phyloP scores from a whole-genome alignment of 2,329 filamentous ascomycete species.

The Coniochaeta sp. region DNA sequence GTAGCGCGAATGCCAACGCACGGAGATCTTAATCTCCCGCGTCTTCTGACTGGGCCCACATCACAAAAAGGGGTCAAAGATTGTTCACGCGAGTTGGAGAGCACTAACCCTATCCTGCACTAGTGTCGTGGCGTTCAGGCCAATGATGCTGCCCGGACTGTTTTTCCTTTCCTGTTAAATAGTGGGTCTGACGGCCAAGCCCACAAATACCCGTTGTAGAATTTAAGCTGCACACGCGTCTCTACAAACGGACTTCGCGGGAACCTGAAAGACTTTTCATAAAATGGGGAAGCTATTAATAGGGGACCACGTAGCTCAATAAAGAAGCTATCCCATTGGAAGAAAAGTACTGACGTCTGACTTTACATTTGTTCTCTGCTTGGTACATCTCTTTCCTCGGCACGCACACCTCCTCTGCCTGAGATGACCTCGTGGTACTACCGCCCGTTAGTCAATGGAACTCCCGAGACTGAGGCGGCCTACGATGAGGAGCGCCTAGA shows the following conservation, averaged over 20 bases:
- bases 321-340: background rate
- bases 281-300: background rate
- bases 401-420: background rate
- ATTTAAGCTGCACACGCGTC: background rate
- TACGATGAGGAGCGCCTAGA: background rate
- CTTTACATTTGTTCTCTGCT: background rate
- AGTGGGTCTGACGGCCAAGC: background rate
- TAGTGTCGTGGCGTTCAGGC: background rate
- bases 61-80: background rate
- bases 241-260: background rate
- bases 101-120: background rate
- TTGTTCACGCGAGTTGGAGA: background rate
- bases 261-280: background rate
- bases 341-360: background rate
- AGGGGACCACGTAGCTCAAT: background rate
- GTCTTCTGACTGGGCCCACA: background rate
- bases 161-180: background rate
- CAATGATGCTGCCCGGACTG: background rate
- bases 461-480: background rate
- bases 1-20: background rate
- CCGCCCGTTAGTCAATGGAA: background rate
- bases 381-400: background rate
- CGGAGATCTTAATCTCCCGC: background rate
- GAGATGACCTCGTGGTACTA: background rate
- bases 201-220: background rate